phyloP scores from a whole-genome alignment of 148 eudicot genomes.

The Rhododendron griersonianum region DNA sequence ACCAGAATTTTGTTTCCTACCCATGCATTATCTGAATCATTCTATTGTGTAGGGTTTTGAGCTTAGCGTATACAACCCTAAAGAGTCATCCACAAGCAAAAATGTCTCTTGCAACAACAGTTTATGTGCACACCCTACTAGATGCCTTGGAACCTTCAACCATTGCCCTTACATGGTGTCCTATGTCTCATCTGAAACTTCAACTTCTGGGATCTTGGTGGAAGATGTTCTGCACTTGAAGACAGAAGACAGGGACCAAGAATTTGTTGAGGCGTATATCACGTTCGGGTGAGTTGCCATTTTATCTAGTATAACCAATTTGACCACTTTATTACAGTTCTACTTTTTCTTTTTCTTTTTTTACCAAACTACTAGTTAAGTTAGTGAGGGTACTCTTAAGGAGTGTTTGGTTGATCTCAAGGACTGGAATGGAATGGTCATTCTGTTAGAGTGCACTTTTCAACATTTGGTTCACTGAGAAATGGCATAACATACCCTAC shows the following conservation, averaged over 20 bases:
- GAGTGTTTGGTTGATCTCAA: background rate
- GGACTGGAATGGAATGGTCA: background rate
- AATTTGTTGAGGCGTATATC: slow-evolving; percentile 45
- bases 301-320: background rate
- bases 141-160: slow-evolving; percentile 21
- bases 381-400: background rate
- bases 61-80: slow-evolving; percentile 78
- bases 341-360: background rate
- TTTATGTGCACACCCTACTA: background rate
- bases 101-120: slow-evolving; percentile 51
- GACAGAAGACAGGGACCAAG: slow-evolving; percentile 5
- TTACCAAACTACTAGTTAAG: background rate
- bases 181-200: slow-evolving; percentile 87
- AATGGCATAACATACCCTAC: background rate
- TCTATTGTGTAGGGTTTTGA: slow-evolving; percentile 60
- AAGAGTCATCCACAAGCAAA: slow-evolving; percentile 72
- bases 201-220: slow-evolving; percentile 77
- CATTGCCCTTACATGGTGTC: slow-evolving; percentile 82
- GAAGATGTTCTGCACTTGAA: slow-evolving; percentile 12
- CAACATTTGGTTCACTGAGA: background rate
- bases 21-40: background rate
- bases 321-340: background rate
- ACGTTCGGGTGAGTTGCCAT: slow-evolving; percentile 75
- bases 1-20: background rate
- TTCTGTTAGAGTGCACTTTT: background rate